These are phyloP conservation scores for Penicillium sp. DNA, from an alignment of 2,329 filamentous ascomycete species.

Conservation along the genomic window DNA sequence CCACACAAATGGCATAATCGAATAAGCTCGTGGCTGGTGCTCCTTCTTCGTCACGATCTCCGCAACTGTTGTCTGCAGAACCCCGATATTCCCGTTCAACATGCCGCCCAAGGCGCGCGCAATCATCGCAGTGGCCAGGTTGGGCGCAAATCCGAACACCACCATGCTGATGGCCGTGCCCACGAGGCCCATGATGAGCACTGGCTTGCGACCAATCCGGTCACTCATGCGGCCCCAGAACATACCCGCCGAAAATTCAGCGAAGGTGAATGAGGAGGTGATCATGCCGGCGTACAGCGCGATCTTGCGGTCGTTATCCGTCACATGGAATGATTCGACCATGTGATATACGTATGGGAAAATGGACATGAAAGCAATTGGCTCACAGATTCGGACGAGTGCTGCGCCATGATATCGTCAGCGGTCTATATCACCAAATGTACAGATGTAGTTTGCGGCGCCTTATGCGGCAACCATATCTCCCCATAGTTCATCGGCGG, in stretches of 20 bases:
- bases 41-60: constrained; percentile 90
- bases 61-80: constrained; percentile 89
- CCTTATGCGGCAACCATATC: neutral
- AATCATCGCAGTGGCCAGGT: constrained; percentile 74
- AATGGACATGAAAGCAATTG: constrained; percentile 99
- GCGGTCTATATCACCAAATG: neutral
- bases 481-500: constrained; percentile 19
- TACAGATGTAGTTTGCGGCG: constrained; percentile 2
- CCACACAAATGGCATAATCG: constrained; percentile 98
- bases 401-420: constrained; percentile 50
- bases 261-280: constrained; percentile 91
- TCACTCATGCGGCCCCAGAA: constrained; percentile 94
- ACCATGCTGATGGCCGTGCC: constrained; percentile 92
- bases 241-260: constrained; percentile 88
- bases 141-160: constrained; percentile 84
- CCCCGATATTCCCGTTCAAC: constrained; percentile 93
- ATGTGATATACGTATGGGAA: constrained; percentile 99
- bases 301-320: constrained; percentile 72
- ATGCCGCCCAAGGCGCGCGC: constrained; percentile 86
- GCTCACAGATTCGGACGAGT: constrained; percentile 92
- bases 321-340: constrained; percentile 86
- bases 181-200: constrained; percentile 80
- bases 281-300: constrained; percentile 94
- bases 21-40: constrained; percentile 90
- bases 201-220: constrained; percentile 84